A percentile compares a stretch with the other conserved stretches of the same genome.
Conservation (phyloP, 2,329 filamentous ascomycete genomes). For the Nannizziopsis arthrosporioides region DNA sequence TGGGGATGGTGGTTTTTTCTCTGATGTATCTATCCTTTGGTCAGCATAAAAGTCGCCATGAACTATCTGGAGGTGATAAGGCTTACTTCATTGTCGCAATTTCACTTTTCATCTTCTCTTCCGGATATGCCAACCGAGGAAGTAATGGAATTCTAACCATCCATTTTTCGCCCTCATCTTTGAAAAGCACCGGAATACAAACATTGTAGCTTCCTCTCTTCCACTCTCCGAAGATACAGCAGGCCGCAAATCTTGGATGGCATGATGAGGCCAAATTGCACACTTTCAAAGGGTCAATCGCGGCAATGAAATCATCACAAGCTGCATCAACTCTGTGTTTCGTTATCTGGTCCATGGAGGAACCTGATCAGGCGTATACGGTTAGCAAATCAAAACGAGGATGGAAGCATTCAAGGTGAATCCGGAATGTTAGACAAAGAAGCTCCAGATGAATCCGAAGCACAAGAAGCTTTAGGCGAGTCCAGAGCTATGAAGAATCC, state of each 20-base stretch:
- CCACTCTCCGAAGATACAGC: conserved; percentile 4
- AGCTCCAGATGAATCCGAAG: too few relatives aligned
- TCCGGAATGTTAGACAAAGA: too few relatives aligned
- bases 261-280: conserved; percentile 9
- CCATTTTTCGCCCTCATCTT: conserved; percentile 3
- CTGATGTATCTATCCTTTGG: conserved; percentile 9
- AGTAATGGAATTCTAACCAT: conserved; percentile 9
- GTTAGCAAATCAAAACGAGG: too few relatives aligned
- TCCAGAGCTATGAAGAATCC: too few relatives aligned
- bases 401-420: too few relatives aligned
- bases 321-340: conserved; percentile 3
- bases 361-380: neutral
- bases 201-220: conserved; percentile 9
- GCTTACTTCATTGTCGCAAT: conserved; percentile 10
- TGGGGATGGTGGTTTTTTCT: conserved; percentile 15
- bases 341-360: conserved; percentile 10
- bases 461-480: too few relatives aligned
- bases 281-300: conserved; percentile 7
- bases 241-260: neutral
- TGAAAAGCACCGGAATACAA: conserved; percentile 10
- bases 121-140: conserved; percentile 6
- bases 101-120: conserved; percentile 5
- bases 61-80: neutral
- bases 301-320: conserved; percentile 1
- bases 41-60: neutral